A percentile compares a stretch with the other conserved stretches of the same genome.
Evolutionary conservation across 176 grass and related monocot species (phyloP).

Genomic region (Cocos nucifera): DNA sequence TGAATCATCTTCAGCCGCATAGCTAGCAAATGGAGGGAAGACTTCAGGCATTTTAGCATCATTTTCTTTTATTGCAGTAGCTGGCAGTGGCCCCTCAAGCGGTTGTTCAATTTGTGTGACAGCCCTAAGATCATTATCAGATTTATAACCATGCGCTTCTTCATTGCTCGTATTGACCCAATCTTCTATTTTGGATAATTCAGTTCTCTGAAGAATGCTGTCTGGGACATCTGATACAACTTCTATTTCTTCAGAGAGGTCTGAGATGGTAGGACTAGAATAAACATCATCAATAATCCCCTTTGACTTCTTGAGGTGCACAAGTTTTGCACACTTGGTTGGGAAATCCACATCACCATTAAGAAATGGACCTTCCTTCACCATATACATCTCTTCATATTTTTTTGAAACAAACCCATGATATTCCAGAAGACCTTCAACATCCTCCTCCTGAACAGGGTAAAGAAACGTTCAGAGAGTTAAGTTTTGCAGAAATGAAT

Average conservation of each 20-base stretch:
- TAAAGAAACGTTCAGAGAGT: background rate
- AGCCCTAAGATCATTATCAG: slow-evolving; percentile 2
- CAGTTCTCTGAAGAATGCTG: slow-evolving; percentile 21
- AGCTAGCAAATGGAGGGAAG: slow-evolving; percentile 13
- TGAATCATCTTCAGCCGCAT: slow-evolving; percentile 14
- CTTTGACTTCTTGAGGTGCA: slow-evolving; percentile 61
- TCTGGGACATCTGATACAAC: slow-evolving; percentile 2
- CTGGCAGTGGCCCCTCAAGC: slow-evolving; percentile 3
- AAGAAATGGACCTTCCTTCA: slow-evolving; percentile 82
- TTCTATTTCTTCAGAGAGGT: slow-evolving; percentile 18
- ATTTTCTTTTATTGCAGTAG: slow-evolving; percentile 21
- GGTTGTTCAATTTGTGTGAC: background rate
- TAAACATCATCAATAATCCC: slow-evolving; percentile 52
- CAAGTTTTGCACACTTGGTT: slow-evolving; percentile 56
- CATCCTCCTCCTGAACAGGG: slow-evolving; percentile 54
- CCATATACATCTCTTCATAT: slow-evolving; percentile 74
- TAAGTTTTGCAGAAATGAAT: slow-evolving; percentile 1
- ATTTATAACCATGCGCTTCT: slow-evolving; percentile 18
- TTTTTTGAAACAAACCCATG: slow-evolving; percentile 72
- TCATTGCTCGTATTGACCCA: slow-evolving; percentile 19
- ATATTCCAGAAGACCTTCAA: slow-evolving; percentile 53
- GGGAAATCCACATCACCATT: slow-evolving; percentile 54
- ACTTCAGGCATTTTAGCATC: slow-evolving; percentile 12
- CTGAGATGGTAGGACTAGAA: slow-evolving; percentile 33
- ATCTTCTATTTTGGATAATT: slow-evolving; percentile 24